Base-by-base conservation (phyloP, 805 yeast genomes). In the Candida sonorensis region DNA sequence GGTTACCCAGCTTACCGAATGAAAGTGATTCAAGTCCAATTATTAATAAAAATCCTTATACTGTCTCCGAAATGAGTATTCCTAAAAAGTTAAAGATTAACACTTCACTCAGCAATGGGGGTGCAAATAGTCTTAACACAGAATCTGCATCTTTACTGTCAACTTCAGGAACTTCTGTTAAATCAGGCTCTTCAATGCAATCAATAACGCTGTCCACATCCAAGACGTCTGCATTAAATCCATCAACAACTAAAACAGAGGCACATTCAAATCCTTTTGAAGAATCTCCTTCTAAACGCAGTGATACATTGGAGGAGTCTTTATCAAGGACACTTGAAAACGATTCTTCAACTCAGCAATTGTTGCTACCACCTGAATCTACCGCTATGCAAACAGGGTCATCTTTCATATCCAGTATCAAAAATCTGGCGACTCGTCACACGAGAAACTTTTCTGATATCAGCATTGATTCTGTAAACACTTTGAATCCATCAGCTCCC, bases 221-320 rank as follows among this genome's bases (percentile, higher is more conserved):
- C 10, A 41, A 67, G 39, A 57, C 73, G 4, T 48, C 62, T 1
- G 77, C 77, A 0, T 76, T 75, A 1, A 55, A 63, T 38, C 77
- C 78, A 0, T 64, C 58, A 28, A 72, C 76, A 1, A 72, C 77
- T 0, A 62, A 48, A 30, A 62, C 68, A 20, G 76, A 72, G 42
- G 77, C 72, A 13, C 67, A 55, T 27, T 61, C 69, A 3, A 40
- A 49, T 30, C 35, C 27, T 10, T 36, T 42, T 27, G 13, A 44
- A 42, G 35, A 31, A 4, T 24, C 29, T 34, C 16, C 48, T 12
- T 10, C 38, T 11, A 31, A 32, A 18, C 33, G 40, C 8, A 27
- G 36, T 15, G 42, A 33, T 14, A 33, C 44, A 5, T 18, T 41
- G 9, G 41, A 30, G 12, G 38, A 30, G 16, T 27, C 17, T 13